Evolutionary conservation across 2,329 filamentous ascomycete genomes (phyloP).

Genomic region (Arthrobotrys conoides): DNA sequence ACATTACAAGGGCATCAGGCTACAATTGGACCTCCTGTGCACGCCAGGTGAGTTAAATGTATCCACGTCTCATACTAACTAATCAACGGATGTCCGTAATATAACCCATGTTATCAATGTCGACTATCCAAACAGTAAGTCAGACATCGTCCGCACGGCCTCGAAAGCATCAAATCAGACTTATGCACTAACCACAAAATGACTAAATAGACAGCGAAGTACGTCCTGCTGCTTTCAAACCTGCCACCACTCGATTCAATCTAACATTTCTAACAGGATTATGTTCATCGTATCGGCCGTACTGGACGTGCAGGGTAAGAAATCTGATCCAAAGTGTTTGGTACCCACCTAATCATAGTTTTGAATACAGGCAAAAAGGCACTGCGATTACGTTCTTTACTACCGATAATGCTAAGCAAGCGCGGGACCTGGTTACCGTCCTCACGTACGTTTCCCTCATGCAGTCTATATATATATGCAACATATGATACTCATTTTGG

Average conservation of each 20-base stretch:
- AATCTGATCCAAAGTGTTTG: background rate
- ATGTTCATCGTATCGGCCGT: constrained; percentile 92
- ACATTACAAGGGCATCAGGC: constrained; percentile 47
- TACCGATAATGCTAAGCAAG: constrained; percentile 95
- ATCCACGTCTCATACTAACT: constrained; percentile 77
- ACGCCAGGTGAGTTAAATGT: constrained; percentile 60
- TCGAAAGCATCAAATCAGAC: background rate
- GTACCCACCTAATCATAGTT: constrained; percentile 24
- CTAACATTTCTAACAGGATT: constrained; percentile 97
- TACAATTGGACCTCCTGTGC: constrained; percentile 59
- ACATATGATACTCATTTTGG: background rate
- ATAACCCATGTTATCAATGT: constrained; percentile 99
- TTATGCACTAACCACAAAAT: constrained; percentile 3
- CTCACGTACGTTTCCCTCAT: constrained; percentile 70
- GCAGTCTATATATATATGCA: background rate
- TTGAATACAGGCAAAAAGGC: constrained; percentile 79
- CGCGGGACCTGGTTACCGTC: constrained; percentile 93
- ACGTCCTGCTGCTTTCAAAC: constrained; percentile 6
- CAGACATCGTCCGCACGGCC: background rate
- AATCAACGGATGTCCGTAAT: constrained; percentile 97
- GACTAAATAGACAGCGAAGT: constrained; percentile 53
- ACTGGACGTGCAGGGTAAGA: constrained; percentile 85
- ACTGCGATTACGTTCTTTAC: constrained; percentile 99
- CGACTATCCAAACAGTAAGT: constrained; percentile 91
- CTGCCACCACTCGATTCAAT: constrained; percentile 68